A percentile compares a stretch with the other conserved stretches of the same genome.
Conservation (phyloP, 148 eudicot species). For the Nyssa sinensis region DNA sequence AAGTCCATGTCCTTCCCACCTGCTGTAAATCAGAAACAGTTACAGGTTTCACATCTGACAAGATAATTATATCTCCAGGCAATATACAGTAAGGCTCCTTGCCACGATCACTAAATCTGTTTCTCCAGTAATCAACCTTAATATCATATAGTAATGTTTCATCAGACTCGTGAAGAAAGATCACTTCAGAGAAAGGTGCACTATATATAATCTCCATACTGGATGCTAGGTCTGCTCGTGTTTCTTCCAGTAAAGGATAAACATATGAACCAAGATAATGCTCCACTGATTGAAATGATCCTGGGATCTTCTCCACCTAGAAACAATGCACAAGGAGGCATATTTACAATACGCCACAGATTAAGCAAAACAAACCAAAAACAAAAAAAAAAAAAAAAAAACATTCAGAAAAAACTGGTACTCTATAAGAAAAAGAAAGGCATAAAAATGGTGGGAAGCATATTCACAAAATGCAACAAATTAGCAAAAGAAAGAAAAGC, state of each 20-base stretch:
- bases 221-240: slow-evolving; percentile 54
- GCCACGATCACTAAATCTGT: slow-evolving; percentile 45
- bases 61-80: slow-evolving; percentile 58
- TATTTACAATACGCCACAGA: too few species aligned
- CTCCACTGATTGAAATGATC: slow-evolving; percentile 33
- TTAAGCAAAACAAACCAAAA: neutral
- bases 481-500: too few species aligned
- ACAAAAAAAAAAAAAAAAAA: too few species aligned
- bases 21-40: slow-evolving; percentile 35
- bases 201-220: slow-evolving; percentile 45
- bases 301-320: slow-evolving; percentile 61
- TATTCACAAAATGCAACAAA: too few species aligned
- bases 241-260: slow-evolving; percentile 70
- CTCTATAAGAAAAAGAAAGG: too few species aligned
- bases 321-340: neutral
- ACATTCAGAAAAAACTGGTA: neutral
- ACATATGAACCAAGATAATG: slow-evolving; percentile 50
- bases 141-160: slow-evolving; percentile 26
- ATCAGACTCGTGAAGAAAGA: slow-evolving; percentile 21
- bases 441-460: too few species aligned
- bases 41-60: slow-evolving; percentile 46
- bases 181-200: slow-evolving; percentile 66
- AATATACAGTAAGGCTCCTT: slow-evolving; percentile 54
- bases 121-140: slow-evolving; percentile 58
- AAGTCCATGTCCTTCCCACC: too few species aligned